Percentiles rank a stretch among this genome's conserved stretches.
Conservation (phyloP, 2,329 filamentous ascomycete species). For the Gremmenia infestans region DNA sequence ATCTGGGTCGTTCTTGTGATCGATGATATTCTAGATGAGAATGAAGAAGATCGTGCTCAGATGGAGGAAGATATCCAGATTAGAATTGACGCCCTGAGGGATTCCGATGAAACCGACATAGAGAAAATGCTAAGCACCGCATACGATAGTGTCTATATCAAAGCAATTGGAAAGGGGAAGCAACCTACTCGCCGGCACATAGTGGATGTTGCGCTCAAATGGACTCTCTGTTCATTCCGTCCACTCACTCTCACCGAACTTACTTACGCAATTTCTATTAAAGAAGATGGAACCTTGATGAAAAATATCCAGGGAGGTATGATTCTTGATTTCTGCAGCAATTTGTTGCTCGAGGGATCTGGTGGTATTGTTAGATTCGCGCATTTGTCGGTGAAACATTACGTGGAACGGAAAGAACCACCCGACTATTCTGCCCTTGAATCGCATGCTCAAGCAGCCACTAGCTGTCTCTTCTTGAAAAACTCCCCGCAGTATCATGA, state of each 20-base stretch:
- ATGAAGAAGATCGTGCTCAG: background rate
- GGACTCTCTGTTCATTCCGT: background rate
- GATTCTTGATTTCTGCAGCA: background rate
- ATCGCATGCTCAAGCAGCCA: background rate
- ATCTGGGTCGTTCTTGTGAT: background rate
- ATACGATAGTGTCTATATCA: background rate
- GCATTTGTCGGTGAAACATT: background rate
- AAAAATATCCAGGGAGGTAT: background rate
- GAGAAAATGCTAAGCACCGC: background rate
- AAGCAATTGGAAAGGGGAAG: background rate
- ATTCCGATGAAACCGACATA: background rate
- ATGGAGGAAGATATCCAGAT: background rate
- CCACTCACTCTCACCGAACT: background rate
- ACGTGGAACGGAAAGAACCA: background rate
- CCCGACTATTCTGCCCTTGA: background rate
- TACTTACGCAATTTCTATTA: background rate
- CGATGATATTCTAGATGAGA: background rate
- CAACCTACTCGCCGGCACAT: background rate
- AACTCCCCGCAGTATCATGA: background rate
- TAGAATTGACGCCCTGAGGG: background rate
- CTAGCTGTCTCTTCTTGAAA: background rate
- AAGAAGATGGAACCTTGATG: background rate
- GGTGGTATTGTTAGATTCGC: background rate
- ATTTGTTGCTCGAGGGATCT: background rate
- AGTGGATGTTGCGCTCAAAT: background rate